Percentiles rank a stretch among this genome's conserved stretches.
These are phyloP conservation scores for Pichia sp. DNA, from an alignment of 1,139 yeast genomes.

Conservation along the genomic window DNA sequence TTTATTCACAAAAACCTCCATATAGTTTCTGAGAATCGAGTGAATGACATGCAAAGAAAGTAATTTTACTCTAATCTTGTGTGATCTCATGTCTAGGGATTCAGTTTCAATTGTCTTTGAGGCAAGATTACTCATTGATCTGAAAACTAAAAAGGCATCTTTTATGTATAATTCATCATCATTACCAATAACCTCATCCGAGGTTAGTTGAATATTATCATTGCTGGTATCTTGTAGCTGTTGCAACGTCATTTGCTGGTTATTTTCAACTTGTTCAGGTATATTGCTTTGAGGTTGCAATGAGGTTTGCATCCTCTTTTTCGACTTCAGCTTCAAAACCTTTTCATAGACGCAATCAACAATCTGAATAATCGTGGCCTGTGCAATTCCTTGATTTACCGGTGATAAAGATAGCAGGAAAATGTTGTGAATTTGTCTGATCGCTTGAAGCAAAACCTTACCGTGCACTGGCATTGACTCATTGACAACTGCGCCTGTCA, in stretches of 20 bases:
- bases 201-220: conserved; percentile 54
- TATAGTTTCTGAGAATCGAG: conserved; percentile 78
- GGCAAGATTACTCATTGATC: conserved; percentile 92
- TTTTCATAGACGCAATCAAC: conserved; percentile 81
- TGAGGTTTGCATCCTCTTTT: neutral
- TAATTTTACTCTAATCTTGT: conserved; percentile 85
- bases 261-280: conserved; percentile 7
- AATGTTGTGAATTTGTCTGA: conserved; percentile 88
- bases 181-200: conserved; percentile 45
- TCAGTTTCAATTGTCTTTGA: conserved; percentile 76
- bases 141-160: conserved; percentile 87
- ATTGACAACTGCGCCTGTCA: conserved; percentile 80
- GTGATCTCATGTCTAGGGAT: conserved; percentile 78
- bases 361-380: conserved; percentile 89
- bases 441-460: conserved; percentile 79
- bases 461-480: conserved; percentile 88
- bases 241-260: conserved; percentile 43
- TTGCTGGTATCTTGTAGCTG: conserved; percentile 42
- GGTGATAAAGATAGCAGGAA: conserved; percentile 80
- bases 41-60: conserved; percentile 85
- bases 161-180: conserved; percentile 71
- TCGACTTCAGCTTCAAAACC: conserved; percentile 38
- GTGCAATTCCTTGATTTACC: conserved; percentile 89
- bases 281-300: neutral
- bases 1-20: conserved; percentile 71